Evolutionary conservation across 1,284 basidiomycete species (phyloP).

Genomic region (Gymnopus androsaceus): DNA sequence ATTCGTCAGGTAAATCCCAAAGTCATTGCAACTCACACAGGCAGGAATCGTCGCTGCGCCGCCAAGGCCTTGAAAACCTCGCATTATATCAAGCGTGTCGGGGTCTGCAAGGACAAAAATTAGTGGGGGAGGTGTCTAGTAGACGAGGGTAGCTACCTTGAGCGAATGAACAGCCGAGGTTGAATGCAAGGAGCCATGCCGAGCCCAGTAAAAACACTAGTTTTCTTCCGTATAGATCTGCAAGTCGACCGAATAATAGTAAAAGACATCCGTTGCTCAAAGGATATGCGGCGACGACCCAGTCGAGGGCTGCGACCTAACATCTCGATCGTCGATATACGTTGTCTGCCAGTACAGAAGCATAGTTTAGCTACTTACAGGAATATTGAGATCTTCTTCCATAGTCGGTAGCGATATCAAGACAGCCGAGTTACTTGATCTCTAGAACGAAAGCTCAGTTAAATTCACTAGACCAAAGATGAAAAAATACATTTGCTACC

Average conservation of each 20-base stretch:
- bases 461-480: not conserved
- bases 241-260: conserved; percentile 68
- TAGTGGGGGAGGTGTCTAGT: conserved; percentile 22
- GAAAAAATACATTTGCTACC: conserved; percentile 34
- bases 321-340: no score
- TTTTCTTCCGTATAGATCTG: conserved; percentile 74
- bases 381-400: conserved; percentile 46
- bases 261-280: conserved; percentile 68
- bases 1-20: conserved; percentile 43
- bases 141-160: conserved; percentile 34
- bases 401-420: conserved; percentile 58
- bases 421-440: conserved; percentile 33
- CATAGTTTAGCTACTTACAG: no score
- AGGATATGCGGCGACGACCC: conserved; percentile 60
- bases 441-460: conserved; percentile 22
- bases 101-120: conserved; percentile 32
- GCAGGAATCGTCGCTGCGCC: conserved; percentile 71
- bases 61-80: conserved; percentile 72
- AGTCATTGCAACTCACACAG: conserved; percentile 55
- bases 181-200: conserved; percentile 45
- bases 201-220: conserved; percentile 60
- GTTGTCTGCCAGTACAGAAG: no score
- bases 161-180: conserved; percentile 57
- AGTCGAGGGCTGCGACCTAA: conserved; percentile 56
- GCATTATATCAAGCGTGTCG: conserved; percentile 61